Conservation (phyloP, 1,139 yeast species). For the Blastobotrys aristatus region DNA sequence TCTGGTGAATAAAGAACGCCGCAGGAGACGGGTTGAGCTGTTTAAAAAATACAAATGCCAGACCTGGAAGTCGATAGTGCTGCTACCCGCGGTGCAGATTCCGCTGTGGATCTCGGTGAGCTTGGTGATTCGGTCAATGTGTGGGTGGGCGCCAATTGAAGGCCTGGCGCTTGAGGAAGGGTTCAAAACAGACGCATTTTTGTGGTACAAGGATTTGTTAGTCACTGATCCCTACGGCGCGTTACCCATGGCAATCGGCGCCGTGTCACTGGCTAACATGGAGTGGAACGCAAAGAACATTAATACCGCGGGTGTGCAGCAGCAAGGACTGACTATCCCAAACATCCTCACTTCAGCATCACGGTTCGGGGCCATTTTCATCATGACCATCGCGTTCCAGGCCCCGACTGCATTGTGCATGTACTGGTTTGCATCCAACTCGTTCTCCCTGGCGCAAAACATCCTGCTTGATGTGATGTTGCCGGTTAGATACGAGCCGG, state of each 20-base stretch:
- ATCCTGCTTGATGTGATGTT: constrained; percentile 59
- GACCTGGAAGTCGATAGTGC: constrained; percentile 67
- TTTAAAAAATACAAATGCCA: constrained; percentile 66
- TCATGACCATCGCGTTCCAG: constrained; percentile 80
- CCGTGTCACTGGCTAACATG: constrained; percentile 65
- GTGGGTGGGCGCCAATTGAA: constrained; percentile 55
- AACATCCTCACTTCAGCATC: constrained; percentile 56
- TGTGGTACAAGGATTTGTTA: constrained; percentile 60
- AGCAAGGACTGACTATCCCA: constrained; percentile 38
- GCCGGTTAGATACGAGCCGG: constrained; percentile 39
- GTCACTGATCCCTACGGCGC: constrained; percentile 57
- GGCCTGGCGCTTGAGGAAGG: constrained; percentile 50
- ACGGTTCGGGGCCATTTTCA: constrained; percentile 67
- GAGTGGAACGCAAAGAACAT: constrained; percentile 59
- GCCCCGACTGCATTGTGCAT: constrained; percentile 77
- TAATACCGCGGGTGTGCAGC: constrained; percentile 28
- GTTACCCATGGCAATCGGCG: constrained; percentile 67
- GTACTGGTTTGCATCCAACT: constrained; percentile 84
- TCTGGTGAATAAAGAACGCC: constrained; percentile 68
- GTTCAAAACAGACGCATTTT: constrained; percentile 50
- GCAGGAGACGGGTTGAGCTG: constrained; percentile 64
- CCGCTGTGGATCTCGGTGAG: constrained; percentile 87
- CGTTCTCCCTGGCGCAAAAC: constrained; percentile 71
- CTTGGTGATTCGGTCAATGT: constrained; percentile 65
- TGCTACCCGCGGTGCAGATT: constrained; percentile 70